A percentile compares a stretch with the other conserved stretches of the same genome.
Evolutionary conservation across 2,329 filamentous ascomycete species (phyloP).

Genomic region (Orbilia oligospora): DNA sequence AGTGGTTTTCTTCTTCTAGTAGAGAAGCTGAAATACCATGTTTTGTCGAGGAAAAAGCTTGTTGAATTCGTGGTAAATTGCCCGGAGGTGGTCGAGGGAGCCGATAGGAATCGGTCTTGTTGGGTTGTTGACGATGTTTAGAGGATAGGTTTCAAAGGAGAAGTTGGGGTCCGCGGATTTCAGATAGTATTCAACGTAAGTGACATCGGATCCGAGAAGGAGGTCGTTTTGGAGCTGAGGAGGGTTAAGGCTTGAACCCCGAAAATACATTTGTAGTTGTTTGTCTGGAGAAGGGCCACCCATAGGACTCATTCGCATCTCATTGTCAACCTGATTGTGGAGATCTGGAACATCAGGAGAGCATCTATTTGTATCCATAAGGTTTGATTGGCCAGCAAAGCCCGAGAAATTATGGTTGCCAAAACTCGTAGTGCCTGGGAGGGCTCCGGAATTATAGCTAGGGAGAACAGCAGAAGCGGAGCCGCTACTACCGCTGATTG

Average conservation of each 20-base stretch:
- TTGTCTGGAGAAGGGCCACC: slow-evolving; percentile 23
- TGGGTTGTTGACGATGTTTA: no score
- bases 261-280: background rate
- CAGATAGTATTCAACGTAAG: background rate
- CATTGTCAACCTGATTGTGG: slow-evolving; percentile 34
- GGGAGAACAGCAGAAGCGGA: background rate
- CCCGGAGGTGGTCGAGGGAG: no score
- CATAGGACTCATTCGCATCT: background rate
- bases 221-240: background rate
- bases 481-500: background rate
- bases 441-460: background rate
- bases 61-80: no score
- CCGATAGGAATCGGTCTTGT: no score
- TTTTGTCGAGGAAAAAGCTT: background rate
- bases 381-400: background rate
- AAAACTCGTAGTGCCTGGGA: background rate
- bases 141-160: no score
- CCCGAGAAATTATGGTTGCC: no score
- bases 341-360: slow-evolving; percentile 13
- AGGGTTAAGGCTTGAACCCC: background rate
- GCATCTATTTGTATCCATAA: slow-evolving; percentile 19
- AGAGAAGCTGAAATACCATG: background rate
- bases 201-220: background rate
- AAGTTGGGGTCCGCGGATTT: no score
- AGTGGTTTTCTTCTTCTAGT: no score